Percentiles rank a stretch among this genome's conserved stretches.
Evolutionary conservation across 192 early-diverging fungal species (phyloP).

Genomic region (Chytriomyces sp.): DNA sequence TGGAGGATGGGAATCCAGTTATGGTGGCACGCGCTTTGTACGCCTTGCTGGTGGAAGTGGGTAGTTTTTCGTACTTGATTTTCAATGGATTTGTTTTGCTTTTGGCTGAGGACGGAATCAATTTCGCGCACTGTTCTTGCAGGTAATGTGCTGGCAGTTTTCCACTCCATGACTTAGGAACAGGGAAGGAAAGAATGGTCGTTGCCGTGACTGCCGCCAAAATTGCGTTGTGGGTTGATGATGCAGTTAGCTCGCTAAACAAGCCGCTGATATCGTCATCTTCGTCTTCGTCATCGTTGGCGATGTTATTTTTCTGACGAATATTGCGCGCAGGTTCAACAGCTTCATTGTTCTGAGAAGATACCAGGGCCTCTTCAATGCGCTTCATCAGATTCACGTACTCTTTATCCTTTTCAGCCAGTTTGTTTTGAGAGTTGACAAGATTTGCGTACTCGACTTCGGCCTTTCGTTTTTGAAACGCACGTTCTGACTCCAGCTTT

Average conservation of each 20-base stretch:
- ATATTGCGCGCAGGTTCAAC: background rate
- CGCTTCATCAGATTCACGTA: background rate
- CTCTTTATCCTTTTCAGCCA: background rate
- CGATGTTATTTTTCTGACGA: background rate
- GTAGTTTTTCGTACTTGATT: constrained; percentile 14
- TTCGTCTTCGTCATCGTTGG: background rate
- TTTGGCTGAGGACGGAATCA: background rate
- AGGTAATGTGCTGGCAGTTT: constrained; percentile 33
- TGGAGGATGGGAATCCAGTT: background rate
- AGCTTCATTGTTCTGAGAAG: background rate
- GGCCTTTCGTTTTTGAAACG: constrained; percentile 11
- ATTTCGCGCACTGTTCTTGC: constrained; percentile 34
- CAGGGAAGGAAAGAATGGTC: constrained; percentile 15
- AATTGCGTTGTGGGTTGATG: background rate
- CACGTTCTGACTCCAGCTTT: background rate
- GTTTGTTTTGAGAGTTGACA: background rate
- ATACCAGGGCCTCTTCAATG: background rate
- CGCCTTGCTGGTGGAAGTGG: background rate
- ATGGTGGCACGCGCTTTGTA: constrained; percentile 12
- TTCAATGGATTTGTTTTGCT: background rate
- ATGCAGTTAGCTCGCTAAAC: constrained; percentile 13
- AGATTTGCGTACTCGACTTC: constrained; percentile 35
- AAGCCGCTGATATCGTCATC: constrained; percentile 37
- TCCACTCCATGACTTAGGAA: constrained; percentile 43
- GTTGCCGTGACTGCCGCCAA: background rate